Conservation (phyloP, 2,329 filamentous ascomycete genomes). For the Arthrobotrys pseudoclavata region DNA sequence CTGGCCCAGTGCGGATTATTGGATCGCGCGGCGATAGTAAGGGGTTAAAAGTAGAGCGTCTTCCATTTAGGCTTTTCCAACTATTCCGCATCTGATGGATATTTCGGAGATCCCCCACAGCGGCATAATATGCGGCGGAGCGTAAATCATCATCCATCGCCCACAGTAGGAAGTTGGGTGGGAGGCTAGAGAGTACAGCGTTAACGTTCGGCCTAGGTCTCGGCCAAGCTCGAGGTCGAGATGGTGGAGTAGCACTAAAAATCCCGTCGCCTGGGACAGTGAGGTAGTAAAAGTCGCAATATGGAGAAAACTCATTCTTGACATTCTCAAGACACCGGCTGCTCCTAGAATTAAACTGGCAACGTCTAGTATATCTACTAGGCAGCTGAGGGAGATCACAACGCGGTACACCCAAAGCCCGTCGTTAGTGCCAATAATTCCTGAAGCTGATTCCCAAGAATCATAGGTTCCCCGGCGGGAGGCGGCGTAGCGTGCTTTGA, state of each 20-base stretch:
- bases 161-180: neutral
- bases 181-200: neutral
- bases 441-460: conserved; percentile 12
- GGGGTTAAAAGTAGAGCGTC: no score
- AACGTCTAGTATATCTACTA: conserved; percentile 1
- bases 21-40: neutral
- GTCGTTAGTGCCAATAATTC: neutral
- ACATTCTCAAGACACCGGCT: conserved; percentile 33
- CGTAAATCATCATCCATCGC: neutral
- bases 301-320: conserved; percentile 10
- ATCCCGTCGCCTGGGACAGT: neutral
- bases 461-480: conserved; percentile 3
- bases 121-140: conserved; percentile 36
- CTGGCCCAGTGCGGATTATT: neutral
- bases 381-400: neutral
- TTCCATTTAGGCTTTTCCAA: neutral
- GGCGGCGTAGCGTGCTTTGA: conserved; percentile 31
- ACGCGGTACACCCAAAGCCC: neutral
- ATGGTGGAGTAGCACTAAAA: neutral
- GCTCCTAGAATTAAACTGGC: conserved; percentile 29
- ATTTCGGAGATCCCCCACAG: conserved; percentile 15
- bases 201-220: neutral
- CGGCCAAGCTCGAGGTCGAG: neutral
- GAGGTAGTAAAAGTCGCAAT: conserved; percentile 41
- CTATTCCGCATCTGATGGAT: neutral